Evolutionary conservation across 495 filamentous ascomycete genomes (phyloP).

Genomic region (Lasiosphaeria miniovina): DNA sequence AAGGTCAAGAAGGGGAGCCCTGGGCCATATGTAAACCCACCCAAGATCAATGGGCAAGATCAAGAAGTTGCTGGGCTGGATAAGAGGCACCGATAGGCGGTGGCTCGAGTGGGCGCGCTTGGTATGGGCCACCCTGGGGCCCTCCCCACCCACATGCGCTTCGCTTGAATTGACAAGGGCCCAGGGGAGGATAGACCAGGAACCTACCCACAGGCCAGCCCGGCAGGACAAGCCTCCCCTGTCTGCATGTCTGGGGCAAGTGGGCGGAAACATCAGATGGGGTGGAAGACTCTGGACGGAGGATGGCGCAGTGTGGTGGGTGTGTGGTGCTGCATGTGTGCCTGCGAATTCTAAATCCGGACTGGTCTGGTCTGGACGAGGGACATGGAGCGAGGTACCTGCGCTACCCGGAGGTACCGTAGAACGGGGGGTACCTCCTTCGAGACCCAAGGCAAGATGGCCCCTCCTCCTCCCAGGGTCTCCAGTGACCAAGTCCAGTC

Average conservation of each 20-base stretch:
- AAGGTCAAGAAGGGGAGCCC: conserved; percentile 44
- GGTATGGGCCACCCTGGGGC: conserved; percentile 16
- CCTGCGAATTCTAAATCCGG: conserved; percentile 34
- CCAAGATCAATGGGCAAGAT: conserved; percentile 40
- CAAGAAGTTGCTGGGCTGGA: conserved; percentile 34
- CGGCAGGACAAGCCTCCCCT: conserved; percentile 25
- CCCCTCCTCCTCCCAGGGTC: background rate
- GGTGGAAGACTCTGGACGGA: conserved; percentile 29
- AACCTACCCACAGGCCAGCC: conserved; percentile 30
- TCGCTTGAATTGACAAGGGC: conserved; percentile 49
- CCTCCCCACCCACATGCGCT: conserved; percentile 35
- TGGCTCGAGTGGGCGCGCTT: conserved; percentile 19
- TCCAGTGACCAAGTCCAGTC: background rate
- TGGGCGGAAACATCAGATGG: conserved; percentile 48
- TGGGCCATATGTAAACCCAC: conserved; percentile 48
- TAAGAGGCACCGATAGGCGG: conserved; percentile 28
- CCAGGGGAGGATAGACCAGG: conserved; percentile 23
- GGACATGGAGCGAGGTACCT: too few species aligned
- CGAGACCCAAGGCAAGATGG: conserved; percentile 1
- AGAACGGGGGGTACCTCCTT: conserved; percentile 20
- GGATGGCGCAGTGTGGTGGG: conserved; percentile 30
- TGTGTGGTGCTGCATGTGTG: too few species aligned
- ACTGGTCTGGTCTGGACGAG: conserved; percentile 19
- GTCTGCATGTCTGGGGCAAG: conserved; percentile 49
- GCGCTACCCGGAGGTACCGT: conserved; percentile 26